Base-by-base conservation (phyloP, 1,139 yeast species). In the Nematodospora anomalae region DNA sequence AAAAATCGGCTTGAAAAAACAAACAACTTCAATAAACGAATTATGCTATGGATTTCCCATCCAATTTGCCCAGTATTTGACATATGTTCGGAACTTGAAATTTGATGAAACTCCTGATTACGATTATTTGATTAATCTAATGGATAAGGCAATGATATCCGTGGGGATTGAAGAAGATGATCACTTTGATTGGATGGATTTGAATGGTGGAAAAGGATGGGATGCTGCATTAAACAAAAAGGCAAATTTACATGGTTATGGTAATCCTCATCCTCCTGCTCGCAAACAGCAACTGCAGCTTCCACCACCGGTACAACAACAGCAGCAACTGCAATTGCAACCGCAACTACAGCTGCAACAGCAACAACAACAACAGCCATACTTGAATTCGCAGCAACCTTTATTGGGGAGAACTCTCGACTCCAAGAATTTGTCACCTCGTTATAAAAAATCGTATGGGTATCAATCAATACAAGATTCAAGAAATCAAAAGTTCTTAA, bases 161-260 rank as follows among this genome's bases (percentile, higher is more conserved):
- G 56, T 64, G 16, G 67, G 60, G 9, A 51, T 45, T 6, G 46
- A 47, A 38, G 79, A 75, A 26, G 89, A 82, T 57, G 84, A 80
- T 12, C 83, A 81, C 52, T 84, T 82, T 52, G 94, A 84, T 57
- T 84, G 94, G 94, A 83, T 83, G 90, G 81, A 80, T 50, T 64
- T 84, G 48, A 84, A 84, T 52, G 81, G 81, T 32, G 94, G 94
- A 36, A 76, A 77, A 54, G 94, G 94, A 28, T 84, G 92, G 92
- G 94, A 84, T 61, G 77, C 84, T 18, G 67, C 84, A 4, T 76
- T 83, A 46, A 84, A 83, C 57, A 84, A 83, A 56, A 84, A 83
- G 58, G 88, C 92, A 39, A 84, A 84, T 50, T 62, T 84, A 43
- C 92, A 84, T 59, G 94, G 94, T 9, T 84, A 84, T 55, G 87